Evolutionary conservation across 257 asterid species (phyloP).

Genomic region (Solanum microdontum): DNA sequence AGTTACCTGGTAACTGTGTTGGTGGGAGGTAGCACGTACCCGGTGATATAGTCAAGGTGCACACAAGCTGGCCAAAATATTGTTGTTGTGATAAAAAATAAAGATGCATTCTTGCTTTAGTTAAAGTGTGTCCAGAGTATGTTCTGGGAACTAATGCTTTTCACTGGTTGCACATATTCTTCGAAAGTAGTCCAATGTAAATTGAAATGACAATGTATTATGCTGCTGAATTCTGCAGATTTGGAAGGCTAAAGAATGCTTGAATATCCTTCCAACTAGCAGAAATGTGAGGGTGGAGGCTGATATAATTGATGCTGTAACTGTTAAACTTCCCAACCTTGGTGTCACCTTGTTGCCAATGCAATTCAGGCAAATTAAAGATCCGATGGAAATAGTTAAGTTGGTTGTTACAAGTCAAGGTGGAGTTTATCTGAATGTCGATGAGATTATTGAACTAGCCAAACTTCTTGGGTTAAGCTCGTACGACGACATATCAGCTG

Average conservation of each 20-base stretch:
- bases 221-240: constrained; percentile 31
- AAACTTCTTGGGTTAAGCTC: constrained; percentile 91
- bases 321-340: constrained; percentile 89
- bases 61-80: background rate
- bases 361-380: constrained; percentile 93
- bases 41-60: background rate
- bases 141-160: background rate
- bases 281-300: constrained; percentile 80
- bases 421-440: constrained; percentile 88
- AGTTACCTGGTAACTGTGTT: background rate
- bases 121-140: background rate
- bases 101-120: background rate
- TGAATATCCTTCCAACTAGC: constrained; percentile 74
- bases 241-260: constrained; percentile 99
- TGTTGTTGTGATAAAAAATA: background rate
- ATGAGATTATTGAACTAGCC: constrained; percentile 85
- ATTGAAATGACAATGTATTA: background rate
- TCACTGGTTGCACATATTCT: background rate
- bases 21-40: background rate
- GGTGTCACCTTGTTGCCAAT: constrained; percentile 92
- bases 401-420: constrained; percentile 74
- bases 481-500: constrained; percentile 71
- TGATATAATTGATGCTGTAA: constrained; percentile 76
- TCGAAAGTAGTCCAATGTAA: background rate
- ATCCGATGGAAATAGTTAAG: constrained; percentile 87